phyloP scores from a whole-genome alignment of 140 eudicot genomes.

The Senecio squalidus region DNA sequence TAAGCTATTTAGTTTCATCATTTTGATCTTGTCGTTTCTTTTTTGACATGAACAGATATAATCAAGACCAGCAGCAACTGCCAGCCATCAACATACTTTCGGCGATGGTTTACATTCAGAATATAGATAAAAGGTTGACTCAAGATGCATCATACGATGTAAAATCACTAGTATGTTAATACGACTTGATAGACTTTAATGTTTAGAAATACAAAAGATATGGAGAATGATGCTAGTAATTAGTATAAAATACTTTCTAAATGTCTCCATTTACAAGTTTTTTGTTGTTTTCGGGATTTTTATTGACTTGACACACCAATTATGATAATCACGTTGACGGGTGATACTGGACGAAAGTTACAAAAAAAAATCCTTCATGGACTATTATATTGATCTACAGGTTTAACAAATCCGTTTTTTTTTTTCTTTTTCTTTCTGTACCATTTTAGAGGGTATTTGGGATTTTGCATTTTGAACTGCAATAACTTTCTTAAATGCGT shows the following conservation, averaged over 20 bases:
- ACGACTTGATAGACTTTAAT: not conserved
- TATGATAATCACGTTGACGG: too few relatives aligned
- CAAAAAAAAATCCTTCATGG: too few relatives aligned
- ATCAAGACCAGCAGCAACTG: constrained; percentile 9
- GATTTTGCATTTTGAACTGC: too few relatives aligned
- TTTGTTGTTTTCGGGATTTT: not conserved
- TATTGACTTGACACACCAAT: not conserved
- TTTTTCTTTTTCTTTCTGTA: too few relatives aligned
- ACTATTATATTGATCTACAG: too few relatives aligned
- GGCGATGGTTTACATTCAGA: not conserved
- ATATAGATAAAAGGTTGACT: too few relatives aligned
- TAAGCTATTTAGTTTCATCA: not conserved
- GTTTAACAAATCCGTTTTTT: too few relatives aligned
- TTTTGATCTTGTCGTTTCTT: not conserved
- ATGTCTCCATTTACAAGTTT: not conserved
- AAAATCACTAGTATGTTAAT: constrained; percentile 4
- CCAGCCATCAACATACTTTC: not conserved
- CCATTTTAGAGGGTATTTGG: too few relatives aligned
- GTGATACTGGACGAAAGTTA: too few relatives aligned
- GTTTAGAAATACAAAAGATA: constrained; percentile 9
- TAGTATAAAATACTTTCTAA: not conserved
- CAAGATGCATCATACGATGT: constrained; percentile 10
- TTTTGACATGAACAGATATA: not conserved
- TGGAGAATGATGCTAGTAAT: constrained; percentile 14
- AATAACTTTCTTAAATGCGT: too few relatives aligned